Conservation (phyloP, 805 yeast genomes). For the Spathaspora passalidarum region DNA sequence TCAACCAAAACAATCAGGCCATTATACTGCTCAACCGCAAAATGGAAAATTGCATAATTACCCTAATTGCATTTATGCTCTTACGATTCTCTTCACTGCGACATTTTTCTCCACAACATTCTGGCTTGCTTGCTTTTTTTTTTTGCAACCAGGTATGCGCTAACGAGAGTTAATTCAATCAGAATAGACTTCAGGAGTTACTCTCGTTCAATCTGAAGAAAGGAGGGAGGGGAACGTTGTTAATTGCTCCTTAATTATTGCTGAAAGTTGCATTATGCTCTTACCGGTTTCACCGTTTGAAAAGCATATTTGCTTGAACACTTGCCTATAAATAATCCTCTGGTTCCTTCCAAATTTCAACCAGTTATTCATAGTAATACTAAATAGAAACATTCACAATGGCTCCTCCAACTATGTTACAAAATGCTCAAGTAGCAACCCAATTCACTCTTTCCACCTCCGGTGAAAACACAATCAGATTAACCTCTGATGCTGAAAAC, state of each 20-base stretch:
- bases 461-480: slow-evolving; percentile 10
- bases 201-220: neutral
- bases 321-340: neutral
- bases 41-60: no score
- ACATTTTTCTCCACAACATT: neutral
- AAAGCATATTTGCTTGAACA: neutral
- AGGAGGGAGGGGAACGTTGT: neutral
- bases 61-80: neutral
- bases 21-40: no score
- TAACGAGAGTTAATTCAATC: neutral
- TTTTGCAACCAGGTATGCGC: slow-evolving; percentile 1
- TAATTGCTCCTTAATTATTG: neutral
- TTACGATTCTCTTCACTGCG: neutral
- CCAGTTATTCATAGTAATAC: neutral
- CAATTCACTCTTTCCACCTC: slow-evolving; percentile 7
- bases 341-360: neutral
- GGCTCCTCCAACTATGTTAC: slow-evolving; percentile 35
- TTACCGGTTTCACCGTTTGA: neutral
- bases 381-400: slow-evolving; percentile 12
- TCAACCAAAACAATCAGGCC: no score
- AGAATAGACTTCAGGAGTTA: neutral
- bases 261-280: neutral
- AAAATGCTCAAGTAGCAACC: slow-evolving; percentile 17
- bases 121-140: neutral
- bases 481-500: slow-evolving; percentile 18